phyloP scores from a whole-genome alignment of 2,329 filamentous ascomycete genomes.

The Verticillium albo-atrum region DNA sequence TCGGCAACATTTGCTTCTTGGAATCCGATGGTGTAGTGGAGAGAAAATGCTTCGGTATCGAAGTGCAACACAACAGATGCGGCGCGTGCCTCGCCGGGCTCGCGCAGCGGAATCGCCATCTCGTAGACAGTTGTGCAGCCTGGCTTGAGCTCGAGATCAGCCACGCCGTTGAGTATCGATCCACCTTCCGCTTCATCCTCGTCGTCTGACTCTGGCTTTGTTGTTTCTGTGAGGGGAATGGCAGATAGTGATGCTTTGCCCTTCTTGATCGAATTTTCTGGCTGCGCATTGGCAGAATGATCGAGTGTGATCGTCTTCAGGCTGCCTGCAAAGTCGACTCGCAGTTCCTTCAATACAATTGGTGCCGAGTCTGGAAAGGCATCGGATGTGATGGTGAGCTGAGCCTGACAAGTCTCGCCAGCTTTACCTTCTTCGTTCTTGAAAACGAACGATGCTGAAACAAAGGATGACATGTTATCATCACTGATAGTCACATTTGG shows the following conservation, averaged over 20 bases:
- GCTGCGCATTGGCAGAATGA: conserved; percentile 43
- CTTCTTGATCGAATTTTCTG: conserved; percentile 6
- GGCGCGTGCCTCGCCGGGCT: conserved; percentile 73
- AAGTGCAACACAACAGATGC: conserved; percentile 59
- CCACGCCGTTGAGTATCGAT: conserved; percentile 17
- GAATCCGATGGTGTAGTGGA: conserved; percentile 61
- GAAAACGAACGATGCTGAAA: conserved; percentile 54
- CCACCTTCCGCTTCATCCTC: conserved; percentile 21
- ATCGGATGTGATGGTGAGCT: conserved; percentile 53
- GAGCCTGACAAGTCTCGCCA: conserved; percentile 53
- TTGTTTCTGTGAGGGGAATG: conserved; percentile 19
- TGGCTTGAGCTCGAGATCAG: conserved; percentile 60
- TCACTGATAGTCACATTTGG: conserved; percentile 48
- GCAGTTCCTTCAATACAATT: conserved; percentile 45
- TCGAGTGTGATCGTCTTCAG: conserved; percentile 50
- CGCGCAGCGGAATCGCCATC: conserved; percentile 69
- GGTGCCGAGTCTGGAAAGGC: conserved; percentile 49
- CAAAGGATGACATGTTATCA: conserved; percentile 46
- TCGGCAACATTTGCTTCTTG: conserved; percentile 33
- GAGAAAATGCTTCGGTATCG: conserved; percentile 59
- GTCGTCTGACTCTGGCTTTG: not conserved
- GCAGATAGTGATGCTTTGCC: conserved; percentile 17
- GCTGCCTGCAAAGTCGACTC: conserved; percentile 52
- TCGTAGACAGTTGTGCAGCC: conserved; percentile 67
- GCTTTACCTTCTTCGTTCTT: conserved; percentile 54